Evolutionary conservation across 495 filamentous ascomycete genomes (phyloP).

Genomic region (Penicillium roqueforti): DNA sequence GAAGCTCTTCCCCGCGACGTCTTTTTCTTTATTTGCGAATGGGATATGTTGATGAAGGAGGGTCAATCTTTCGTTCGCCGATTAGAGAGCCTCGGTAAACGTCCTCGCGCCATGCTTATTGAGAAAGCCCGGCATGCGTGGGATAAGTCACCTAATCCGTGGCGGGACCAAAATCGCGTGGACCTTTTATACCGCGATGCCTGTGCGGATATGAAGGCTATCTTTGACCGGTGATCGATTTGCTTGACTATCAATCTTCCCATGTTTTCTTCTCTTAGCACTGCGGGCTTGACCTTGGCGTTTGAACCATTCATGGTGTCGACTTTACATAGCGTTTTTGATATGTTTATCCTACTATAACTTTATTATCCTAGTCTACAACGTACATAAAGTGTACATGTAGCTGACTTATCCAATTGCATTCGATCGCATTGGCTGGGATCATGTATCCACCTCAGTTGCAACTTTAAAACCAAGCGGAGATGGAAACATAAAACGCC

Average conservation of each 20-base stretch:
- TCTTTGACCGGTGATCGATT: constrained; percentile 33
- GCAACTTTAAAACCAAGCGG: too few species aligned
- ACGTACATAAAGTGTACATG: background rate
- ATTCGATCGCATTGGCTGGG: too few species aligned
- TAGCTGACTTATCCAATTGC: background rate
- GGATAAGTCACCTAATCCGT: constrained; percentile 82
- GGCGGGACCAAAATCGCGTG: constrained; percentile 49
- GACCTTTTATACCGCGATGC: constrained; percentile 41
- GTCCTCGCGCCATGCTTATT: constrained; percentile 65
- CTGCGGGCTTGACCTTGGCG: background rate
- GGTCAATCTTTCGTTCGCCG: constrained; percentile 64
- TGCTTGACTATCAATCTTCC: background rate
- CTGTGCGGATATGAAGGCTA: constrained; percentile 43
- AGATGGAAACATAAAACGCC: too few species aligned
- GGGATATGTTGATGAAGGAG: constrained; percentile 83
- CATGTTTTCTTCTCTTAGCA: background rate
- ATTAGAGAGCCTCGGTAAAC: constrained; percentile 60
- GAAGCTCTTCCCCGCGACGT: constrained; percentile 58
- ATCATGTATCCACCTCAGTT: background rate
- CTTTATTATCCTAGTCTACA: background rate
- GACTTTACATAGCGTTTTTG: constrained; percentile 3
- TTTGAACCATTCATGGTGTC: constrained; percentile 2
- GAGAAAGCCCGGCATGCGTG: constrained; percentile 73
- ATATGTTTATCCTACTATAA: background rate
- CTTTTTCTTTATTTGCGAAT: constrained; percentile 79